Evolutionary conservation across 1,284 basidiomycete species (phyloP), one percentile per base, ranked within the genome.

Genomic region (Leccinum pallidistipes): DNA sequence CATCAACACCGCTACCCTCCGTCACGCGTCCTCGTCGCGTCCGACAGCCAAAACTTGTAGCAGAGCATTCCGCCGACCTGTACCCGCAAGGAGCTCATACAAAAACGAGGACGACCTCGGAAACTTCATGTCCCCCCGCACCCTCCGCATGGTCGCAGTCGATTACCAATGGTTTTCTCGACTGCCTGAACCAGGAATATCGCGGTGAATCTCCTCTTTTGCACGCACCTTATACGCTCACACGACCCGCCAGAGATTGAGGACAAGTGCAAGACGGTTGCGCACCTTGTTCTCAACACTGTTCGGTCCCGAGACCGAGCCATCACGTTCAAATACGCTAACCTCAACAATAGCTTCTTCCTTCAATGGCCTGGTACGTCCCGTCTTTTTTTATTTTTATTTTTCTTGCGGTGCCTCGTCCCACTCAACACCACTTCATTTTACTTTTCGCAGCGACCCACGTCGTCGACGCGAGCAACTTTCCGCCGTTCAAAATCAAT

Each of bases 321-420:
- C 3, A 78, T 96, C 54, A 87, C 88, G 43, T 36, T 36, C 34
- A 36, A 94, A 78, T 95, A 96, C 71, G 95, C 95, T 3, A 91
- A 91, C 10, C 80, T 98, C 65, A 99, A 99, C 80, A 98, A 98
- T 76, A 89, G 88, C 70, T 99, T 95, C 83, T 99, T 98, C 83
- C 83, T 99, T 29, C 85, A 27, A 91, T 69, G 83, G 82, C 60
- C 80, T 99, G 52, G 94, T 96, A 75, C 64, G 92, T 59, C 16
- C 1, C 36, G 36, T 36, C 36, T 36, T 7, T 36, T 14, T 36
- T 36, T 14, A 3, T 14, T 36, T 36, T 36, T 14, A 14, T 45
- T 21, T 21, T 47, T 36, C 36, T 14, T 27, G 12, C 47, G 18
- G 21, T 21, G 3, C 7, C 1, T 4, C 36, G 5, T 9, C 1